phyloP scores from a whole-genome alignment of 2,329 filamentous ascomycete species.

The Hypoxylon sp. region DNA sequence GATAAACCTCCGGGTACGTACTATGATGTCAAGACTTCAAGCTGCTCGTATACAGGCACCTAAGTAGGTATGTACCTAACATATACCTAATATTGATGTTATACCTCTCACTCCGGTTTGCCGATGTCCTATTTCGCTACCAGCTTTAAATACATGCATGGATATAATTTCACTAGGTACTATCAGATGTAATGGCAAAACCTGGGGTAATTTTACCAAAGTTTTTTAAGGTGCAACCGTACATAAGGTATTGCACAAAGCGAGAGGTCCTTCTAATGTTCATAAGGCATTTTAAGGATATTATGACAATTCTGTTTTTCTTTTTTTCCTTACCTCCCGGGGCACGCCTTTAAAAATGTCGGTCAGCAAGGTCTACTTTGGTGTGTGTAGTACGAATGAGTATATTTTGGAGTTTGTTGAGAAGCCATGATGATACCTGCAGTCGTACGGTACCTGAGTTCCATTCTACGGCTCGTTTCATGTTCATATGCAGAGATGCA shows the following conservation, averaged over 20 bases:
- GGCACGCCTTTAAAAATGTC: conserved; percentile 10
- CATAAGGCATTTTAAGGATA: neutral
- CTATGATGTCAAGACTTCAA: conserved; percentile 28
- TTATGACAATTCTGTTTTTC: neutral
- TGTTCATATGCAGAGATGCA: conserved; percentile 2
- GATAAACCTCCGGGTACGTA: conserved; percentile 6
- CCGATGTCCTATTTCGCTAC: conserved; percentile 2
- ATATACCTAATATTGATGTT: too few species aligned
- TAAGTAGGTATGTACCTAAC: neutral
- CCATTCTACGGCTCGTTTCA: conserved; percentile 20
- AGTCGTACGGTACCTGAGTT: conserved; percentile 21
- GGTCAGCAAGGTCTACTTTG: conserved; percentile 11
- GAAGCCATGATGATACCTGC: conserved; percentile 9
- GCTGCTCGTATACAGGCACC: neutral
- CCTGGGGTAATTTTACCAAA: conserved; percentile 26
- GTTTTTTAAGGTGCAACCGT: conserved; percentile 7
- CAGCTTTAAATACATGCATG: neutral
- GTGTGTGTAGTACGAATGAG: conserved; percentile 1
- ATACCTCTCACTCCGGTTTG: neutral
- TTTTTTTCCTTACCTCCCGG: neutral
- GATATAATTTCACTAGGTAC: neutral
- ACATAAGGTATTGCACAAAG: neutral
- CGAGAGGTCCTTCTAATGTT: neutral
- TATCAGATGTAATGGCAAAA: too few species aligned
- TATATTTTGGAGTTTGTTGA: neutral